Evolutionary conservation across 331 rosid species (phyloP), one percentile per base, ranked within the genome.

Genomic region (Rosa hybrid): DNA sequence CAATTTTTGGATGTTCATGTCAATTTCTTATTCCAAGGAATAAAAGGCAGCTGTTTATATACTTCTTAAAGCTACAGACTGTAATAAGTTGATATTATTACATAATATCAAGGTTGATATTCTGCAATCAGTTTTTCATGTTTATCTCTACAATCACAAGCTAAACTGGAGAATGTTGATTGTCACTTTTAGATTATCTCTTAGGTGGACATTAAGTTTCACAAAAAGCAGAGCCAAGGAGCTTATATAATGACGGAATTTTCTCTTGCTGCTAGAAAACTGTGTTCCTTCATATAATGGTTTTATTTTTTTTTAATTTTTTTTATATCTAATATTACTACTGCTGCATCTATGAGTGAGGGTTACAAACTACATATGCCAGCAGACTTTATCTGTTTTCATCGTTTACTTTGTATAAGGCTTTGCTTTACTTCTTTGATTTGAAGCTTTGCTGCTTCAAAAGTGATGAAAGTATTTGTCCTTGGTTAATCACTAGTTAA

Each of bases 401-500:
- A 62, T 76, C 3, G 57, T 59, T 13, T 62, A 44, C 68, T 67
- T 17, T 63, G 70, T 46, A 76, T 16, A 76, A 8, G 72, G 30
- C 34, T 62, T 80, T 80, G 21, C 54, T 3, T 30, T 38, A 39
- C 64, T 72, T 17, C 51, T 76, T 56, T n/a, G 27, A 17, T 76
- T 48, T 4, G n/a, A 69, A 54, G 69, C 53, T 69, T 72, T 65
- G 69, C 7, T 38, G 63, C 30, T n/a, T 44, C 71, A 21, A 75
- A 54, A 64, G 63, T 68, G 23, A 48, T 74, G 53, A 68, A 46
- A 76, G 53, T 38, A 56, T 73, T 81, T 78, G 69, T 42, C 34
- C 18, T 25, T 39, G 74, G 41, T 68, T 75, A 70, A 57, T 82
- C 62, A 62, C 25, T 81, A 46, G 41, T 84, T 56, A 68, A 49